Conservation (phyloP, 1,284 basidiomycete genomes). For the Thelephora terrestris region DNA sequence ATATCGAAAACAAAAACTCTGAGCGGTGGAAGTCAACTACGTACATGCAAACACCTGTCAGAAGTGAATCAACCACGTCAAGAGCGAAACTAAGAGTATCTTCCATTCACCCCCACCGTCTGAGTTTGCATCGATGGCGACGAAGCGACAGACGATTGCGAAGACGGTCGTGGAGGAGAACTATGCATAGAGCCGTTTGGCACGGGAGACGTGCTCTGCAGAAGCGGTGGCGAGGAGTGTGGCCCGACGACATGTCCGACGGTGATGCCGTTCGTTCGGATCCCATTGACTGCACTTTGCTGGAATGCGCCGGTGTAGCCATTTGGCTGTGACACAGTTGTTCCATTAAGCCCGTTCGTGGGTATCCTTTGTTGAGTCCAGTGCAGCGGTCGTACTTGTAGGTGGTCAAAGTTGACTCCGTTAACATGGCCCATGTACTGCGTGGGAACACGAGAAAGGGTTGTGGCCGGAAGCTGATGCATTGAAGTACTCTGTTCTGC, state of each 20-base stretch:
- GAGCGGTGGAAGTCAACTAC: no score
- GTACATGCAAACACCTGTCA: no score
- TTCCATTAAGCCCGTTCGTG: slow-evolving; percentile 1
- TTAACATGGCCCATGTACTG: slow-evolving; percentile 27
- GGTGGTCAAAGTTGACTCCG: slow-evolving; percentile 25
- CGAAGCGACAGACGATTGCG: slow-evolving; percentile 45
- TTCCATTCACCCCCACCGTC: slow-evolving; percentile 26
- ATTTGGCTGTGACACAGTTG: background rate
- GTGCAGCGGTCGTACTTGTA: slow-evolving; percentile 36
- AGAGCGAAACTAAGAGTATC: background rate
- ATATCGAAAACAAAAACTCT: no score
- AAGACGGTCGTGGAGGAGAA: slow-evolving; percentile 43
- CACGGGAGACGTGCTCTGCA: slow-evolving; percentile 42
- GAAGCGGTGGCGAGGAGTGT: slow-evolving; percentile 42
- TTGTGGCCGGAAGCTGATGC: slow-evolving; percentile 23
- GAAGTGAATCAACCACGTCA: no score
- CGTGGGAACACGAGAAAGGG: slow-evolving; percentile 19
- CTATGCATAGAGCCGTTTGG: slow-evolving; percentile 32
- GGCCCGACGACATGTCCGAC: slow-evolving; percentile 28
- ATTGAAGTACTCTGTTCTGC: slow-evolving; percentile 15
- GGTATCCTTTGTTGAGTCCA: slow-evolving; percentile 22
- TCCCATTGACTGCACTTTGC: slow-evolving; percentile 22
- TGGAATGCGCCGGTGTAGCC: slow-evolving; percentile 17
- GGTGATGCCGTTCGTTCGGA: slow-evolving; percentile 20
- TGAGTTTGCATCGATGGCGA: slow-evolving; percentile 52